A percentile compares a stretch with the other conserved stretches of the same genome.
These are phyloP conservation scores for Salvia sclarea DNA, from an alignment of 305 asterid species.

Conservation along the genomic window DNA sequence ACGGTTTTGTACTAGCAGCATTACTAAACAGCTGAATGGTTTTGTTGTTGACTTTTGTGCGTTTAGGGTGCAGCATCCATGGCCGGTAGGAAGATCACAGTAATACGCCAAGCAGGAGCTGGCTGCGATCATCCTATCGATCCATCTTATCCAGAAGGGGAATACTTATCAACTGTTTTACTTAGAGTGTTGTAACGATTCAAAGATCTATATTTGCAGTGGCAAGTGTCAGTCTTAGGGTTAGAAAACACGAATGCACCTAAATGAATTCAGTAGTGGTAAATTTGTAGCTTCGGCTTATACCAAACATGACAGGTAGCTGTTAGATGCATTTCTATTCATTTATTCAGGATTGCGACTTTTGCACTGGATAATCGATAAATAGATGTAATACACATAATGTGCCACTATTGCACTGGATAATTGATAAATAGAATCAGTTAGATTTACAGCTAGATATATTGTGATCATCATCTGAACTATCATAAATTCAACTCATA, in stretches of 20 bases:
- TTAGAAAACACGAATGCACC: not conserved
- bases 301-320: not conserved
- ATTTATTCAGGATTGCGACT: not conserved
- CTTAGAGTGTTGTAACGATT: slow-evolving; percentile 56
- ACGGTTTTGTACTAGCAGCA: slow-evolving; percentile 8
- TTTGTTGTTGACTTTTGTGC: not conserved
- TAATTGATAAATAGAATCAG: slow-evolving; percentile 20
- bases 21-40: too few relatives aligned
- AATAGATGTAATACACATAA: not conserved
- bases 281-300: not conserved
- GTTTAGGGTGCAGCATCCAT: slow-evolving; percentile 69
- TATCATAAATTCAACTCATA: slow-evolving; percentile 24
- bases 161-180: slow-evolving; percentile 74
- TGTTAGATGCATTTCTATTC: not conserved
- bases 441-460: slow-evolving; percentile 32
- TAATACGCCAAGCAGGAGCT: slow-evolving; percentile 81
- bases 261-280: not conserved
- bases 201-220: not conserved
- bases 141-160: slow-evolving; percentile 87
- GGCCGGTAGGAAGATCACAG: slow-evolving; percentile 77
- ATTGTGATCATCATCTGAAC: slow-evolving; percentile 16
- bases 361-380: not conserved
- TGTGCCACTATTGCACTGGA: not conserved
- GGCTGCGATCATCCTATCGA: slow-evolving; percentile 87
- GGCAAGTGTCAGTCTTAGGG: not conserved